phyloP scores from a whole-genome alignment of 768 basidiomycete species.

The Leccinellum luteum region DNA sequence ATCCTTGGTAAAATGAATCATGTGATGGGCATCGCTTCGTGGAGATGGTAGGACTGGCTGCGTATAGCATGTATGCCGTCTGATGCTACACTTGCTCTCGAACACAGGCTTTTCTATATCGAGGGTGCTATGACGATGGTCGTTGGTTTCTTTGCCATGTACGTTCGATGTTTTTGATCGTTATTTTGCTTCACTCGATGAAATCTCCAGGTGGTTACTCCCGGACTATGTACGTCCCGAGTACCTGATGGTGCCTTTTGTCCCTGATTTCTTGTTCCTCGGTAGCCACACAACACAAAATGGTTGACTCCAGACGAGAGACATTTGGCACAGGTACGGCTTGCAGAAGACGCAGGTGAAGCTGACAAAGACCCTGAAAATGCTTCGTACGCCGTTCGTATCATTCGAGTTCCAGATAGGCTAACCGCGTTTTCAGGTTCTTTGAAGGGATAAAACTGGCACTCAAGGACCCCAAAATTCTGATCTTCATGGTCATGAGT shows the following conservation, averaged over 20 bases:
- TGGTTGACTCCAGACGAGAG: constrained; percentile 53
- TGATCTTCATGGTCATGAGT: constrained; percentile 52
- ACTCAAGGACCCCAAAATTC: constrained; percentile 53
- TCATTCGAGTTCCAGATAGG: not conserved
- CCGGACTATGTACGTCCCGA: constrained; percentile 53
- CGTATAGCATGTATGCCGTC: not conserved
- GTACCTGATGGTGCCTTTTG: not conserved
- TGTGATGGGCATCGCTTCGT: not conserved
- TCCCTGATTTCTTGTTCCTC: not conserved
- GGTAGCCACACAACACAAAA: constrained; percentile 57
- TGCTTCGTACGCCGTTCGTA: constrained; percentile 48
- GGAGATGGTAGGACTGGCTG: constrained; percentile 1
- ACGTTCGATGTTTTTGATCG: not conserved
- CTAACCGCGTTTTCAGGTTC: constrained; percentile 6
- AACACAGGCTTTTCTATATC: not conserved
- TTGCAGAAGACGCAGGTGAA: constrained; percentile 68
- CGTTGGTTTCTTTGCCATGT: not conserved
- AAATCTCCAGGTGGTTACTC: constrained; percentile 46
- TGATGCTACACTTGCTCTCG: no score
- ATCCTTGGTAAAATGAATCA: not conserved
- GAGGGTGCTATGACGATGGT: not conserved
- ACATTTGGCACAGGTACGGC: constrained; percentile 60
- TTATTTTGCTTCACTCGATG: not conserved
- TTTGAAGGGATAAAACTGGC: constrained; percentile 44
- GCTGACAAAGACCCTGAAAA: constrained; percentile 55